Base-by-base conservation (phyloP, 805 yeast genomes). In the Cyberlindnera maclurae region DNA sequence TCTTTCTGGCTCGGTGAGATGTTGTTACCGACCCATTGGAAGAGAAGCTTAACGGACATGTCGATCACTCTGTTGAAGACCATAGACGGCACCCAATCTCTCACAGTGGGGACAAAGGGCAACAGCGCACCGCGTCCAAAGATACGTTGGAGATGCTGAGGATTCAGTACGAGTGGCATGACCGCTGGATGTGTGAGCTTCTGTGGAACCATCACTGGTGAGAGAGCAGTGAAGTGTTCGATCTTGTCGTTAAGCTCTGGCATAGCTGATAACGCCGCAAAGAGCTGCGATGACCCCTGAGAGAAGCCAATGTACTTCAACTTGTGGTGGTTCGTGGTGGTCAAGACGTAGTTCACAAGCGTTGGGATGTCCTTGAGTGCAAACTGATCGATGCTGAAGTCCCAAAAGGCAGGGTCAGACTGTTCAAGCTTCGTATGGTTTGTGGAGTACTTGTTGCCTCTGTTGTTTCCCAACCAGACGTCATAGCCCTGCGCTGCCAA, bases 131-230 rank as follows among this genome's bases (percentile, higher is more conserved):
- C 70, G 37, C 75, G 65, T 3, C 96, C 95, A 57, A 89, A 89
- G 29, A 87, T 59, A 26, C 77, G 58, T 54, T 70, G 84, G 52
- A 89, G 63, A 29, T 87, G 59, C 38, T 75, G 67, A 1, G 97
- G 96, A 3, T 88, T 78, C 32, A 82, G 75, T 44, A 85, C 75
- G 34, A 90, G 65, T 1, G 83, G 70, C 53, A 85, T 90, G 15
- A 85, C 79, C 31, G 90, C 64, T 52, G 79, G 75, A 45, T 89
- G 84, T 45, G 79, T 77, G 30, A 89, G 66, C 2, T 95, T 93
- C 32, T 78, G 81, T 0, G 97, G 97, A 0, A 95, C 82, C 71
- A 90, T 82, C 1, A 97, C 97, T 0, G 97, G 97, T 1, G 96
- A 85, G 33, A 89, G 73, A 2, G 95, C 96, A 40, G 89, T 75